These are phyloP conservation scores for Fusarium coffeatum DNA, from an alignment of 2,329 filamentous ascomycete genomes.

Conservation along the genomic window DNA sequence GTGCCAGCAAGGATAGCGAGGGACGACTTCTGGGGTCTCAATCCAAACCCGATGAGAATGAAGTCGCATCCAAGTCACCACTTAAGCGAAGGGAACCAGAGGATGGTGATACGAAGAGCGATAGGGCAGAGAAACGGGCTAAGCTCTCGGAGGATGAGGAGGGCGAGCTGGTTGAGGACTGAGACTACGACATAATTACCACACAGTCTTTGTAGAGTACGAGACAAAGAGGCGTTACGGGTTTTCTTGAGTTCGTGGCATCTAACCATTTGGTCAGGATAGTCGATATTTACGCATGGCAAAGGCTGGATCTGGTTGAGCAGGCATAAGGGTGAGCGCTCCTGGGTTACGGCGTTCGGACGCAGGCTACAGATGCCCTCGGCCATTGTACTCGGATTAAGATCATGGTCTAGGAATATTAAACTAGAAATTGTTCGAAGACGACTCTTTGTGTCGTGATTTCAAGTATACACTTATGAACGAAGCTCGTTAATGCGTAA, in stretches of 20 bases:
- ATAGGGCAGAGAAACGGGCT: constrained; percentile 57
- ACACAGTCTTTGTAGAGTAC: constrained; percentile 32
- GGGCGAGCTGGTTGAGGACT: constrained; percentile 59
- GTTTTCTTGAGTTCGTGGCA: constrained; percentile 26
- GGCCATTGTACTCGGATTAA: constrained; percentile 30
- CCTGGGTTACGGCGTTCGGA: constrained; percentile 45
- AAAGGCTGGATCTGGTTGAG: constrained; percentile 31
- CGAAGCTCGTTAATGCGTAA: background rate
- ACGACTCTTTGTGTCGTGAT: constrained; percentile 3
- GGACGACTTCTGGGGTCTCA: constrained; percentile 51
- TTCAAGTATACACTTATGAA: background rate
- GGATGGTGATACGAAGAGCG: constrained; percentile 49
- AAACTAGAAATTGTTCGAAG: constrained; percentile 28
- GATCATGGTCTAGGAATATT: constrained; percentile 23
- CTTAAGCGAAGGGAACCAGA: constrained; percentile 59
- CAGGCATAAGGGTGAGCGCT: constrained; percentile 33
- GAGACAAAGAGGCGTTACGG: constrained; percentile 40
- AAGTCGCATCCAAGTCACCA: constrained; percentile 52
- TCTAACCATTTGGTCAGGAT: constrained; percentile 18
- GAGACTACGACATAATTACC: constrained; percentile 8
- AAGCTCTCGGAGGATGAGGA: constrained; percentile 62
- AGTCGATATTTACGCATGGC: constrained; percentile 36
- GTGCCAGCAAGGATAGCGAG: constrained; percentile 52
- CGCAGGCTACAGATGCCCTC: constrained; percentile 36
- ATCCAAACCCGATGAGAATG: constrained; percentile 48